A percentile compares a stretch with the other conserved stretches of the same genome.
These are phyloP conservation scores for Aspergillus olivimuriae DNA, from an alignment of 495 filamentous ascomycete genomes.

Conservation along the genomic window DNA sequence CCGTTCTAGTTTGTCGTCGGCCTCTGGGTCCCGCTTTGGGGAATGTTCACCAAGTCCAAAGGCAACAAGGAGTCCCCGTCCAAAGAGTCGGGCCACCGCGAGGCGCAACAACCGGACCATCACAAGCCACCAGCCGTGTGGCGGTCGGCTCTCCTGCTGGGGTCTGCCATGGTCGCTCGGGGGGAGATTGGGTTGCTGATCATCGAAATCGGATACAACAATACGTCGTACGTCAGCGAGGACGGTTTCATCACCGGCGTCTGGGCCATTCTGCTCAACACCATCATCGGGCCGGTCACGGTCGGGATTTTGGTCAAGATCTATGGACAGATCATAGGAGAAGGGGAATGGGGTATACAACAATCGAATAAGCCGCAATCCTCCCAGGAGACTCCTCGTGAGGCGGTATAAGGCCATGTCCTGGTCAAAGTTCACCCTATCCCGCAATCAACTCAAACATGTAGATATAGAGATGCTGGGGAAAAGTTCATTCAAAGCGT, in stretches of 20 bases:
- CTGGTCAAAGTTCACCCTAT: too few species aligned
- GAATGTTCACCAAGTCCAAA: slow-evolving; percentile 5
- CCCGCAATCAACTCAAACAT: too few species aligned
- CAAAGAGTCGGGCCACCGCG: background rate
- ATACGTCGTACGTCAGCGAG: slow-evolving; percentile 24
- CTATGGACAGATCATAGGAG: slow-evolving; percentile 15
- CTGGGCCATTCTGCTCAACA: slow-evolving; percentile 72
- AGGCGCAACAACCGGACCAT: background rate
- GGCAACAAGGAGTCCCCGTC: background rate
- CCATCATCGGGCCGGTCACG: slow-evolving; percentile 60
- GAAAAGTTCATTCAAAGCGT: too few species aligned
- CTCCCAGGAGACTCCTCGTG: too few species aligned
- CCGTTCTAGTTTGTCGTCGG: slow-evolving; percentile 23
- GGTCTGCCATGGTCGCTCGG: slow-evolving; percentile 61
- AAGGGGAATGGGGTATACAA: slow-evolving; percentile 25
- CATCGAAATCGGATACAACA: slow-evolving; percentile 53
- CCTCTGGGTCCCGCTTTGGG: slow-evolving; percentile 23
- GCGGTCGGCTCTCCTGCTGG: slow-evolving; percentile 46
- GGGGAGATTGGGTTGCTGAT: slow-evolving; percentile 78
- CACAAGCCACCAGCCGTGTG: slow-evolving; percentile 15
- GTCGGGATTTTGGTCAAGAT: slow-evolving; percentile 54
- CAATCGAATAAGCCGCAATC: too few species aligned
- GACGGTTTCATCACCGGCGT: slow-evolving; percentile 56
- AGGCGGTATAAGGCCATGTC: too few species aligned
- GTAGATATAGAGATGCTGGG: too few species aligned